Conservation (phyloP, 2,329 filamentous ascomycete species). For the Apiospora pterosperma region DNA sequence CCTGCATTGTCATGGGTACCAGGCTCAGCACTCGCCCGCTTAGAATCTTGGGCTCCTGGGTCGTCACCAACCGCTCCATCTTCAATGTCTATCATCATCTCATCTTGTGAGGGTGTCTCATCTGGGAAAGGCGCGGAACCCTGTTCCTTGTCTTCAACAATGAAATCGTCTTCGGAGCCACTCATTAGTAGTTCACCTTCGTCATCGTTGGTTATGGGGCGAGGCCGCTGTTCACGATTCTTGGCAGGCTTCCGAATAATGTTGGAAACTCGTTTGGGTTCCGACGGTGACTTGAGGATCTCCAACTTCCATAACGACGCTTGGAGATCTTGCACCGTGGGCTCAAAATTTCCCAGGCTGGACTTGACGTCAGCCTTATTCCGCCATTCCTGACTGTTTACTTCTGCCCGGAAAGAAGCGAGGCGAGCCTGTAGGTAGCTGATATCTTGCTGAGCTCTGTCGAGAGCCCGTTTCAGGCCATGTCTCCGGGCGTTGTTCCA, state of each 20-base stretch:
- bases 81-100: neutral
- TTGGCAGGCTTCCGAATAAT: conserved; percentile 17
- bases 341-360: conserved; percentile 59
- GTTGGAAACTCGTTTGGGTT: conserved; percentile 33
- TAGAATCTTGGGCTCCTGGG: neutral
- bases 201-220: conserved; percentile 22
- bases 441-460: conserved; percentile 9
- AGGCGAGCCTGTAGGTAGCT: neutral
- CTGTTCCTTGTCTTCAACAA: conserved; percentile 37
- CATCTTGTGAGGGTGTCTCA: neutral
- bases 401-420: neutral
- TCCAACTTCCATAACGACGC: conserved; percentile 47
- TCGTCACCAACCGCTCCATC: neutral
- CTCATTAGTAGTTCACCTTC: conserved; percentile 50
- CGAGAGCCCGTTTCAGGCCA: conserved; percentile 38
- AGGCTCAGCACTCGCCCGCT: neutral
- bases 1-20: neutral
- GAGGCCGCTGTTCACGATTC: conserved; percentile 20
- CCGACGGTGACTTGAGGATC: conserved; percentile 38
- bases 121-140: neutral
- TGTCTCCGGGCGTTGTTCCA: conserved; percentile 57
- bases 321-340: conserved; percentile 60
- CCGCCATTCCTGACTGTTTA: conserved; percentile 43
- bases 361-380: conserved; percentile 47
- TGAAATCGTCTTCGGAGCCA: conserved; percentile 44